Base-by-base conservation (phyloP, 78 protist genomes). In the Tieghemostelium lacteum region DNA sequence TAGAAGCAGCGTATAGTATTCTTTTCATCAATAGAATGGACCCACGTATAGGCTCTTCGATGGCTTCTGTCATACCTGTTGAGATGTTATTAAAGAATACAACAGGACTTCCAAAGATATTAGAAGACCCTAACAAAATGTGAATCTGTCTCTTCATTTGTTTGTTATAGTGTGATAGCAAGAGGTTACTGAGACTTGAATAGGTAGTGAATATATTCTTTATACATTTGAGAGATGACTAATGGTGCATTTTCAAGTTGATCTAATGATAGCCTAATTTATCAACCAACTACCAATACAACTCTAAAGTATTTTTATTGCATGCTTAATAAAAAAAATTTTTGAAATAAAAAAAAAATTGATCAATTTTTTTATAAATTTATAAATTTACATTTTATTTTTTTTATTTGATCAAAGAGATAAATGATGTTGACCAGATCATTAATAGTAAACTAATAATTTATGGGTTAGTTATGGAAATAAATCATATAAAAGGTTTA, bases 51-150 rank as follows among this genome's bases (percentile, higher is more conserved):
- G 89, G 89, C 2, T 80, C 89, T 42, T 80, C 89, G 22, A 80
- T 80, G 3, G 89, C 89, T 42, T 80, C 89, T 24, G 75, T 80
- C 89, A 80, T 80, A 69, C 89, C 89, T 5, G 89, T 80, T 40
- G 63, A 40, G 58, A 80, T 80, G 20, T 72, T 80, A 58, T 80
- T 80, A 37, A 80, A 80, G 39, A 80, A 69, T 42, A 80, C 89
- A 6, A 80, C 74, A 37, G 89, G 89, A 80, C 89, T 80, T 57
- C 89, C 89, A 69, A 80, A 80, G 12, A 80, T 69, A 80, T 58
- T 80, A 8, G 89, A 80, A 34, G 89, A 80, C 4, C 89, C 89
- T 1, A 80, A 29, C 17, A 80, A 37, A 69, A 80, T 72, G 40
- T 66, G 78, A 54, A 78, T 65, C 42, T 80, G 89, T 69, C 89